These are phyloP conservation scores for Glonium stellatum DNA, from an alignment of 495 filamentous ascomycete genomes.

Conservation along the genomic window DNA sequence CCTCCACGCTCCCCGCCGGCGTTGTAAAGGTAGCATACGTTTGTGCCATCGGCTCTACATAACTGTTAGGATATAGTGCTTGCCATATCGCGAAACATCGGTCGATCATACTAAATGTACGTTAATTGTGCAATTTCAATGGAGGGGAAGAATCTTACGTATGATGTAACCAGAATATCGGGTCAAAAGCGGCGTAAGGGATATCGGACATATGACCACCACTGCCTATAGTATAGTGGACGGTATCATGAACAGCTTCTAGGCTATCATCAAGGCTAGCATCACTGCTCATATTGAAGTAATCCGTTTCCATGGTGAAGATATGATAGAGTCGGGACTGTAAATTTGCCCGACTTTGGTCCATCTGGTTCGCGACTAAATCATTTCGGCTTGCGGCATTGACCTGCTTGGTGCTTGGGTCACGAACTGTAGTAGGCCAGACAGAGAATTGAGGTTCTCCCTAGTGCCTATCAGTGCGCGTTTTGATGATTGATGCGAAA, in stretches of 20 bases:
- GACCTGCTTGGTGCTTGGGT: slow-evolving; percentile 8
- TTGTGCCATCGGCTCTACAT: slow-evolving; percentile 45
- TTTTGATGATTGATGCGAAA: background rate
- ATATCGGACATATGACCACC: slow-evolving; percentile 63
- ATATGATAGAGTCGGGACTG: slow-evolving; percentile 53
- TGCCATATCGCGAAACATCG: slow-evolving; percentile 69
- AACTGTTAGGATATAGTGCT: slow-evolving; percentile 52
- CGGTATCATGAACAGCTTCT: slow-evolving; percentile 57
- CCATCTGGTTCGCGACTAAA: slow-evolving; percentile 36
- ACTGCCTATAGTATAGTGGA: slow-evolving; percentile 49
- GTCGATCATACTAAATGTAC: slow-evolving; percentile 52
- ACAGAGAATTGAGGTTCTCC: slow-evolving; percentile 32
- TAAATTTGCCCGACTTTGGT: slow-evolving; percentile 40
- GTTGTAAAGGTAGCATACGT: slow-evolving; percentile 47
- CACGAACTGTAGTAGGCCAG: slow-evolving; percentile 19
- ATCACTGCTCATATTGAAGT: slow-evolving; percentile 53
- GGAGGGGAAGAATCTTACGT: slow-evolving; percentile 26
- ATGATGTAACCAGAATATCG: slow-evolving; percentile 65
- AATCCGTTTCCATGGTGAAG: slow-evolving; percentile 52
- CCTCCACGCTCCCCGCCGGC: slow-evolving; percentile 35
- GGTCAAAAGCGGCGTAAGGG: slow-evolving; percentile 64
- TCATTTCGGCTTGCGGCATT: slow-evolving; percentile 21
- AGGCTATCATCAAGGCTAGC: slow-evolving; percentile 47
- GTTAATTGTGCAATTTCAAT: slow-evolving; percentile 9
- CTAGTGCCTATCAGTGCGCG: background rate